Percentiles rank a stretch among this genome's conserved stretches.
Conservation (phyloP, 768 basidiomycete species). For the Tricholoma terreum region DNA sequence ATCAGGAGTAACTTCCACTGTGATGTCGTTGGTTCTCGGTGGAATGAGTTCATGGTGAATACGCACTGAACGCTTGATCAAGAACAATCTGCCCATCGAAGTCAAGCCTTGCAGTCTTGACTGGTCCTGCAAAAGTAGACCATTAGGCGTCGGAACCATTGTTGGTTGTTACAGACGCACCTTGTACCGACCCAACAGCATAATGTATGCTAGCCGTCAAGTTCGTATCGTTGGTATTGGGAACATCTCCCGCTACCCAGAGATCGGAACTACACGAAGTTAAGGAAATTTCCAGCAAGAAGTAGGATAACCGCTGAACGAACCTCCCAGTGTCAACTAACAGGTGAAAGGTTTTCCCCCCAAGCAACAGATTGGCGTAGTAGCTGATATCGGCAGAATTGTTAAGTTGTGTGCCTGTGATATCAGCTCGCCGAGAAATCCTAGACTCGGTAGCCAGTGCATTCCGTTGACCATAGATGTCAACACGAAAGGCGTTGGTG, state of each 20-base stretch:
- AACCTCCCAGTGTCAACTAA: constrained; percentile 51
- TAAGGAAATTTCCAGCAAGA: neutral
- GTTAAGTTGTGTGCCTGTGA: constrained; percentile 21
- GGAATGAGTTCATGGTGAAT: constrained; percentile 10
- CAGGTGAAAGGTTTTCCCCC: constrained; percentile 32
- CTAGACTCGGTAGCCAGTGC: neutral
- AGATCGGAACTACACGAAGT: constrained; percentile 52
- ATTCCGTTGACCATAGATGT: constrained; percentile 18
- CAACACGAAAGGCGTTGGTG: constrained; percentile 16
- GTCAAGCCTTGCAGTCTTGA: constrained; percentile 41
- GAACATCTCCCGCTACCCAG: constrained; percentile 50
- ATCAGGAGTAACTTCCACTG: constrained; percentile 41
- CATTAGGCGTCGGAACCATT: neutral
- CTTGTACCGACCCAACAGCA: constrained; percentile 50
- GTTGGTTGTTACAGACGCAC: constrained; percentile 27
- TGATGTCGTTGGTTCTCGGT: neutral
- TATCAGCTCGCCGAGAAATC: constrained; percentile 9
- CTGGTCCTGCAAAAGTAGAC: constrained; percentile 30
- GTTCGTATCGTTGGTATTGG: constrained; percentile 36
- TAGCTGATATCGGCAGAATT: constrained; percentile 41
- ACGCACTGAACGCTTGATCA: constrained; percentile 48
- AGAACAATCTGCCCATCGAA: constrained; percentile 43
- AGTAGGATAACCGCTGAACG: constrained; percentile 3
- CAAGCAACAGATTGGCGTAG: constrained; percentile 36
- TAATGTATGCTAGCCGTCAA: constrained; percentile 43